These are phyloP conservation scores for Ophiostoma tasmaniense DNA, from an alignment of 2,329 filamentous ascomycete species.

Conservation along the genomic window DNA sequence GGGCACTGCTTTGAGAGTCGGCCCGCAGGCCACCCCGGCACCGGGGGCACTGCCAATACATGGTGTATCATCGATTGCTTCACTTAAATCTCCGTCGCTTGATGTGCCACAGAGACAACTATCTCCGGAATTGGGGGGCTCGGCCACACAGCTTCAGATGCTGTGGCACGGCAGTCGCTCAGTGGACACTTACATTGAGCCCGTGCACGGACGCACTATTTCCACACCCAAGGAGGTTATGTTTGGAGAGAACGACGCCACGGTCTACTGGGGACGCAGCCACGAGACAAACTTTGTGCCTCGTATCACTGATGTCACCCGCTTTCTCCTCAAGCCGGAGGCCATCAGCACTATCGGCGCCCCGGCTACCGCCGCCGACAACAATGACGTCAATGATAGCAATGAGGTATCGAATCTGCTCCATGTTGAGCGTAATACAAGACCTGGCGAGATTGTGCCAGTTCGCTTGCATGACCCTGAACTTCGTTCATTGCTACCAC, in stretches of 20 bases:
- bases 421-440: neutral
- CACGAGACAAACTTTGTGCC: conserved; percentile 6
- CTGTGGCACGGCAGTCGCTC: conserved; percentile 2
- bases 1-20: neutral
- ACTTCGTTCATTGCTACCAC: neutral
- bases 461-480: neutral
- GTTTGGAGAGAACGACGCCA: conserved; percentile 3
- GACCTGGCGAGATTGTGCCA: conserved; percentile 2
- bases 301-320: conserved; percentile 1
- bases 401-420: neutral
- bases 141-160: neutral
- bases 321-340: neutral
- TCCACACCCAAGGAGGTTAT: conserved; percentile 3
- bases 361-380: neutral
- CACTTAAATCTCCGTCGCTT: neutral
- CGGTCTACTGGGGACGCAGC: conserved; percentile 6
- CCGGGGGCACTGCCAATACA: neutral
- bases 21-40: neutral
- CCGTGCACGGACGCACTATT: conserved; percentile 5
- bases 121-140: neutral
- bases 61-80: neutral
- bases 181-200: conserved; percentile 1
- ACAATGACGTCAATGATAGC: neutral
- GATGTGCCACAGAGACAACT: neutral
- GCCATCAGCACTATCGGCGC: neutral